Evolutionary conservation across 2,329 filamentous ascomycete species (phyloP).

Genomic region (Cercospora sp.): DNA sequence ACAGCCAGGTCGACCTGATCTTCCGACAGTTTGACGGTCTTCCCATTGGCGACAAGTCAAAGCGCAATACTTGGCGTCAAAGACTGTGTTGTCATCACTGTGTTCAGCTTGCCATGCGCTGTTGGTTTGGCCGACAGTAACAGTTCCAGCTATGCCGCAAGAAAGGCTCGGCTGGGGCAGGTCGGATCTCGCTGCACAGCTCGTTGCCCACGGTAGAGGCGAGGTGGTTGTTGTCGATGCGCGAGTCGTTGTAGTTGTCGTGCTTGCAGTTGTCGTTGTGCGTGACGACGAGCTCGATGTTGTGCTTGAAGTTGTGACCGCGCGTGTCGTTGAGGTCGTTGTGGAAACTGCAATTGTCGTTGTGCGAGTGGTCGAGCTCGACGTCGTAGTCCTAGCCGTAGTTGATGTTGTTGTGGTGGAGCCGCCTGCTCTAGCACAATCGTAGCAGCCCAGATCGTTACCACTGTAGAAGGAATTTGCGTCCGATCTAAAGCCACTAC

Average conservation of each 20-base stretch:
- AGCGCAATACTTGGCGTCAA: neutral
- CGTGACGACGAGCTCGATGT: too few species aligned
- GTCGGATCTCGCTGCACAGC: neutral
- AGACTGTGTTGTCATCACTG: neutral
- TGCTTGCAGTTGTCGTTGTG: too few species aligned
- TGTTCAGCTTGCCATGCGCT: neutral
- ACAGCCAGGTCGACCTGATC: neutral
- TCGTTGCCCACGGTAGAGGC: neutral
- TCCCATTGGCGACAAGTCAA: neutral
- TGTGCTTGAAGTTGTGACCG: too few species aligned
- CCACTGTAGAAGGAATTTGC: neutral
- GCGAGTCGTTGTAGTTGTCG: neutral
- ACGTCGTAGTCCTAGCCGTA: neutral
- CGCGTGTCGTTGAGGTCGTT: neutral
- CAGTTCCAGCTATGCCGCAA: neutral
- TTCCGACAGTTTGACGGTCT: neutral
- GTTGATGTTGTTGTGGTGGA: neutral
- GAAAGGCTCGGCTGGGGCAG: neutral
- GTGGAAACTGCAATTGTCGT: neutral
- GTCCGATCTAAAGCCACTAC: neutral
- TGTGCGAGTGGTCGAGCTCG: neutral
- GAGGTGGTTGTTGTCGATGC: neutral
- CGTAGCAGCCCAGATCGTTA: neutral
- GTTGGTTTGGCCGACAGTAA: neutral
- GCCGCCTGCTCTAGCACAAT: neutral